phyloP scores from a whole-genome alignment of 225 moss, liverwort and hornwort genomes.

The Marchantia paleacea region DNA sequence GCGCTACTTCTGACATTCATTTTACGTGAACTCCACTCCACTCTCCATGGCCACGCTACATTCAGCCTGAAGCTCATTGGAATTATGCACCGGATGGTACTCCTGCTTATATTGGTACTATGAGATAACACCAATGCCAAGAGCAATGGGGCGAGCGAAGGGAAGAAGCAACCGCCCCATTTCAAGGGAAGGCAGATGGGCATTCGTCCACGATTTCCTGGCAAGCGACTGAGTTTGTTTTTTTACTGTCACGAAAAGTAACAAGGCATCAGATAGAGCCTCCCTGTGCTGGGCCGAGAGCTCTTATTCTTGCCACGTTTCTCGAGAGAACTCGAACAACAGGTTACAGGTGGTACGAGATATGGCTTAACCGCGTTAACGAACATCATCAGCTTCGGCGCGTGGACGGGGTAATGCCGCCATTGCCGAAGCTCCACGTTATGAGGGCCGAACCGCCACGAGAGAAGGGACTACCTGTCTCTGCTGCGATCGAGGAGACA shows the following conservation, averaged over 20 bases:
- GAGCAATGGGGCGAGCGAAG: background rate
- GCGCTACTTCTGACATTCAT: background rate
- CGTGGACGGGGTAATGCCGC: background rate
- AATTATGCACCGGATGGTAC: background rate
- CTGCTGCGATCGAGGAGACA: background rate
- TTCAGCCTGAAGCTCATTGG: background rate
- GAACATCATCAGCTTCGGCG: background rate
- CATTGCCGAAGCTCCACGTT: constrained; percentile 2
- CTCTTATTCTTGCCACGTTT: constrained; percentile 3
- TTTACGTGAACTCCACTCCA: constrained; percentile 10
- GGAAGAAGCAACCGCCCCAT: background rate
- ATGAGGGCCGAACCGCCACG: constrained; percentile 7
- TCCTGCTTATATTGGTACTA: background rate
- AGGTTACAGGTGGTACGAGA: background rate
- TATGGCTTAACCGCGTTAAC: constrained; percentile 12
- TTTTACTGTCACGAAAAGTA: background rate
- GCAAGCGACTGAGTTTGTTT: background rate
- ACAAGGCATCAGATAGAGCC: background rate
- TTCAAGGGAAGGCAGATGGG: background rate
- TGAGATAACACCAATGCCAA: background rate
- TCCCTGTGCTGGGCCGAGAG: background rate
- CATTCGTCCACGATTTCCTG: background rate
- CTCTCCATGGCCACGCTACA: too few relatives aligned
- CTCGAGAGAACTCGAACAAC: background rate
- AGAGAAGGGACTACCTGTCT: background rate